Base-by-base conservation (phyloP, 345 rosid species). In the Acer negundo region DNA sequence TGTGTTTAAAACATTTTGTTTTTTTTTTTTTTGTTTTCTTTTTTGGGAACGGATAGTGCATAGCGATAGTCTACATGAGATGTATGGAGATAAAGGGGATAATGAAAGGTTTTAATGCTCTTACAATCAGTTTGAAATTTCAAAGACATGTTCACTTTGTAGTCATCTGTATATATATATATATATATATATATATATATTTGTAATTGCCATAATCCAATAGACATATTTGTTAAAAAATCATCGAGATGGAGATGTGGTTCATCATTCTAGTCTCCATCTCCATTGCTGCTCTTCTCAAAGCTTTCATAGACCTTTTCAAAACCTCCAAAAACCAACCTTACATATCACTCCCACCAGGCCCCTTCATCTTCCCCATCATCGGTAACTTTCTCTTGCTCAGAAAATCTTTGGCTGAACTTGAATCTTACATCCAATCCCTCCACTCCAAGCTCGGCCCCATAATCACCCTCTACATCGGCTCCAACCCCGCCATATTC, bases 401-500 rank as follows among this genome's bases (percentile, higher is more conserved):
- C 20, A 24, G 8, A 72, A 68, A 72, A 24, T 28, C 80, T 7
- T 22, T 49, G 10, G 1, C 35, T 26, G 47, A 84, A 49, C 59
- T 78, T 9, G 80, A 64, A 19, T 3, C 71, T 3, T 55, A 69
- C n/a, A 70, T 84, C 72, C 63, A 42, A 11, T 0, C 20, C 53
- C 82, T 89, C 49, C 63, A 77, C 31, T 22, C 70, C 6, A 87
- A 80, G 35, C 74, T 75, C n/a, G 87, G 90, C 58, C 84, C 86
- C 61, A 73, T 84, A 59, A 64, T 89, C 77, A 78, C 88, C 0
- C 81, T 89, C 78, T 78, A 42, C n/a, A 64, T 85, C 1, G 81
- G 85, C 68, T 77, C 86, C 6, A 75, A 51, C 17, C 87, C 89
- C 4, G 38, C 81, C 17, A 80, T 87, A 16, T 83, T 87, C 75